These are phyloP conservation scores for Nicotiana tomentosiformis DNA, from an alignment of 257 asterid species.

Conservation along the genomic window DNA sequence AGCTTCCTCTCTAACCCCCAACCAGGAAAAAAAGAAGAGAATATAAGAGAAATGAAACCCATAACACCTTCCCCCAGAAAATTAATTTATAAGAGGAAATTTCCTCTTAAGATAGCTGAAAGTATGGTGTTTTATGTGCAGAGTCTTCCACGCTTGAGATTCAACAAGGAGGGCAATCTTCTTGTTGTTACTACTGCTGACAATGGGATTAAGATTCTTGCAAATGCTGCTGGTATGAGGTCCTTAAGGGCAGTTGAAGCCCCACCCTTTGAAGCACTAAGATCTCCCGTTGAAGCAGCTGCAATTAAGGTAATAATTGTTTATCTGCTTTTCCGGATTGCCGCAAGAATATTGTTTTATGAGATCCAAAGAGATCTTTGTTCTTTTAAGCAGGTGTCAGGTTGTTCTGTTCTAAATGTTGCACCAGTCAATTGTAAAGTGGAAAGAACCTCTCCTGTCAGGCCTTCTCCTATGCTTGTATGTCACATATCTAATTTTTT, in stretches of 20 bases:
- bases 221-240: conserved; percentile 81
- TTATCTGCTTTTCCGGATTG: neutral
- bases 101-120: neutral
- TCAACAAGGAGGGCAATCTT: conserved; percentile 92
- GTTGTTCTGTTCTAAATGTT: conserved; percentile 61
- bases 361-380: conserved; percentile 1
- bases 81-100: neutral
- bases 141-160: conserved; percentile 87
- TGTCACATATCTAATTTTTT: conserved; percentile 19
- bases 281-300: conserved; percentile 78
- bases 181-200: conserved; percentile 90
- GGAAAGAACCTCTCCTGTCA: conserved; percentile 94
- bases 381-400: conserved; percentile 61
- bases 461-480: conserved; percentile 85
- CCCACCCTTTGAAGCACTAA: conserved; percentile 71
- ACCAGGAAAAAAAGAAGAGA: neutral
- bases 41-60: neutral
- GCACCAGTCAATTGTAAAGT: conserved; percentile 76
- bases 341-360: neutral
- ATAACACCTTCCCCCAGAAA: neutral
- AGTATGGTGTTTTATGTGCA: conserved; percentile 23
- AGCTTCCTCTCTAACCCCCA: neutral
- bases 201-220: conserved; percentile 88
- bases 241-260: conserved; percentile 63
- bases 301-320: conserved; percentile 56